phyloP scores from a whole-genome alignment of 208 protist species.

The Wallacemonas rigidus region DNA sequence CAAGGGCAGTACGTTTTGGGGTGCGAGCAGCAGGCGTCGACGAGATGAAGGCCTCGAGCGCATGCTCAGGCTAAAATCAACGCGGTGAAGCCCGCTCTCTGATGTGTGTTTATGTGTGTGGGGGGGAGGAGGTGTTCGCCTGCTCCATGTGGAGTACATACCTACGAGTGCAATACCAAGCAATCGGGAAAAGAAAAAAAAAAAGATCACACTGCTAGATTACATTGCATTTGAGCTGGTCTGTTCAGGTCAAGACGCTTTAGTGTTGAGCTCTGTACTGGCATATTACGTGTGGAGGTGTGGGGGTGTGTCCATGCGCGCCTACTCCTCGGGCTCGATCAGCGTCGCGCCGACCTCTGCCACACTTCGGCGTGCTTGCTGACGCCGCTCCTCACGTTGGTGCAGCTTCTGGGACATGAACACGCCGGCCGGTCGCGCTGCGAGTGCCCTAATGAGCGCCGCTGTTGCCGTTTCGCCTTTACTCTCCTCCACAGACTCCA shows the following conservation, averaged over 20 bases:
- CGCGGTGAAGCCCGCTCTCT: background rate
- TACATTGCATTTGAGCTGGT: no score
- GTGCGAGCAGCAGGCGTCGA: no score
- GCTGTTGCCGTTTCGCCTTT: conserved; percentile 13
- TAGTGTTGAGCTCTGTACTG: background rate
- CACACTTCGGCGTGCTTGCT: conserved; percentile 3
- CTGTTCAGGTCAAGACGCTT: no score
- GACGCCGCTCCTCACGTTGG: background rate
- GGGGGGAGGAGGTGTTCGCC: no score
- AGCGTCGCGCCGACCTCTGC: background rate
- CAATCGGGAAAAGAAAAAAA: conserved; percentile 7
- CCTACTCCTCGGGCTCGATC: background rate
- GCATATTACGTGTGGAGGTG: background rate
- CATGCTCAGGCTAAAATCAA: no score
- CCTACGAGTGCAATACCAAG: background rate
- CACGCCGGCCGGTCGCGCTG: background rate
- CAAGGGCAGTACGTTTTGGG: no score
- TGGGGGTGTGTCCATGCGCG: background rate
- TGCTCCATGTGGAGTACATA: no score
- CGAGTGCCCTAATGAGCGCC: background rate
- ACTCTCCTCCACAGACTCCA: background rate
- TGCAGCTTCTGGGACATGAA: background rate
- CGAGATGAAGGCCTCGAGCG: no score
- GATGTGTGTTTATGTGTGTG: background rate
- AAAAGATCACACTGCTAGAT: background rate